Evolutionary conservation across 2,329 filamentous ascomycete species (phyloP).

Genomic region (Cyphellophora attinorum): DNA sequence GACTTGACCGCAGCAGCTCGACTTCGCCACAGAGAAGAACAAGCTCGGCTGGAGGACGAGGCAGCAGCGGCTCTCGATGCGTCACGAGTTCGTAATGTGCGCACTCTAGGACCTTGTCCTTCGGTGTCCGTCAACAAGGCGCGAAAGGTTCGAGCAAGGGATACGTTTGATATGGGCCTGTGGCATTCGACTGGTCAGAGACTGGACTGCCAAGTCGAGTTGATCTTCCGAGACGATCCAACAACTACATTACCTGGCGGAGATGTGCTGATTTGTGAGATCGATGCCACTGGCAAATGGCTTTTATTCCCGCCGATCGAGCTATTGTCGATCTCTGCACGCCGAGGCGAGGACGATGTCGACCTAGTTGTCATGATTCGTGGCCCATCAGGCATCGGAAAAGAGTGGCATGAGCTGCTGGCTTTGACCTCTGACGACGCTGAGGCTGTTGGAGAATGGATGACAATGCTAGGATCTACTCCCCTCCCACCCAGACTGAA

Average conservation of each 20-base stretch:
- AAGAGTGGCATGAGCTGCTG: slow-evolving; percentile 76
- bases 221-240: slow-evolving; percentile 74
- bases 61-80: slow-evolving; percentile 77
- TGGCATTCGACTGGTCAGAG: slow-evolving; percentile 83
- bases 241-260: slow-evolving; percentile 55
- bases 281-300: slow-evolving; percentile 68
- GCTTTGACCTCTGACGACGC: slow-evolving; percentile 68
- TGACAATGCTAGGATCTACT: slow-evolving; percentile 65
- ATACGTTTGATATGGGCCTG: slow-evolving; percentile 78
- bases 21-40: slow-evolving; percentile 62
- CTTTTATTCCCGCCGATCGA: slow-evolving; percentile 87
- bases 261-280: slow-evolving; percentile 85
- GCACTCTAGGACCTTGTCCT: slow-evolving; percentile 62
- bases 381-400: slow-evolving; percentile 50
- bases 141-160: slow-evolving; percentile 78
- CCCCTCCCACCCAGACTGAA: slow-evolving; percentile 53
- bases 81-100: slow-evolving; percentile 67
- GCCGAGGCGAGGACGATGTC: slow-evolving; percentile 59
- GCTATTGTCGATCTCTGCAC: slow-evolving; percentile 63
- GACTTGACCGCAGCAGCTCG: slow-evolving; percentile 67
- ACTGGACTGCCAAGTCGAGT: slow-evolving; percentile 78
- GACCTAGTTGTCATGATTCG: slow-evolving; percentile 83
- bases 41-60: slow-evolving; percentile 69
- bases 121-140: slow-evolving; percentile 63
- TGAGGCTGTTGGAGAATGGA: slow-evolving; percentile 74